Percentiles rank a stretch among this genome's conserved stretches.
Evolutionary conservation across 1,284 basidiomycete genomes (phyloP).

Genomic region (Tylopilus orsonianus): DNA sequence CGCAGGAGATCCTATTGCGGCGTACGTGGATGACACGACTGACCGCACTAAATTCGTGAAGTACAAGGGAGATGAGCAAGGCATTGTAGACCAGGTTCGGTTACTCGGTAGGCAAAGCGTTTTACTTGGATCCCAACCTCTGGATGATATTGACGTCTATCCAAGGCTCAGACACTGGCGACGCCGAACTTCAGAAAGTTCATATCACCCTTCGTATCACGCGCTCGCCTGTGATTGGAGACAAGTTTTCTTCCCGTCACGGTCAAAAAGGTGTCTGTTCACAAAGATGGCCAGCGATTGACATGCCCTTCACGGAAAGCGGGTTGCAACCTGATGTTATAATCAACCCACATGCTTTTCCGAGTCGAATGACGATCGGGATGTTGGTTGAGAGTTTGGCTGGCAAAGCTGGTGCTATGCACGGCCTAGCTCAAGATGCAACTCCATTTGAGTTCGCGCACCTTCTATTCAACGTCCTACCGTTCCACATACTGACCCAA

Average conservation of each 20-base stretch:
- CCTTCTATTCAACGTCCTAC: slow-evolving; percentile 3
- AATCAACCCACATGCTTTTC: slow-evolving; percentile 99
- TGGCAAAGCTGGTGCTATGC: slow-evolving; percentile 97
- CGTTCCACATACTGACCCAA: slow-evolving; percentile 14
- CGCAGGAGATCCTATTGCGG: slow-evolving; percentile 80
- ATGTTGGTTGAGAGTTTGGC: slow-evolving; percentile 99
- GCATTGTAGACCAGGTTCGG: slow-evolving; percentile 91
- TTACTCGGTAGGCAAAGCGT: slow-evolving; percentile 65
- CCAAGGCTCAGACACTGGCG: slow-evolving; percentile 81
- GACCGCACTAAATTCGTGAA: slow-evolving; percentile 86
- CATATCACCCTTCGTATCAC: slow-evolving; percentile 94
- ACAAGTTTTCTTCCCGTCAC: slow-evolving; percentile 99
- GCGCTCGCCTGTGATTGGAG: slow-evolving; percentile 95
- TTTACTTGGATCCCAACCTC: background rate
- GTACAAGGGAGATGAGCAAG: slow-evolving; percentile 96
- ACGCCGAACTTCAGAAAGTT: slow-evolving; percentile 88
- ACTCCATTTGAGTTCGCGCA: slow-evolving; percentile 88
- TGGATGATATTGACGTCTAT: slow-evolving; percentile 7
- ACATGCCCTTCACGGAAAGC: slow-evolving; percentile 99
- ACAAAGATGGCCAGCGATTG: slow-evolving; percentile 96
- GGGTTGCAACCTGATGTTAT: slow-evolving; percentile 99
- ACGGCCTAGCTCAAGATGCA: slow-evolving; percentile 96
- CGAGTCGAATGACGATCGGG: slow-evolving; percentile 99
- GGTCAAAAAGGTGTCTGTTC: slow-evolving; percentile 99
- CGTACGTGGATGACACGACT: slow-evolving; percentile 87